Percentiles rank a stretch among this genome's conserved stretches.
Evolutionary conservation across 2,329 filamentous ascomycete species (phyloP).

Genomic region (Xylariaceae sp.): DNA sequence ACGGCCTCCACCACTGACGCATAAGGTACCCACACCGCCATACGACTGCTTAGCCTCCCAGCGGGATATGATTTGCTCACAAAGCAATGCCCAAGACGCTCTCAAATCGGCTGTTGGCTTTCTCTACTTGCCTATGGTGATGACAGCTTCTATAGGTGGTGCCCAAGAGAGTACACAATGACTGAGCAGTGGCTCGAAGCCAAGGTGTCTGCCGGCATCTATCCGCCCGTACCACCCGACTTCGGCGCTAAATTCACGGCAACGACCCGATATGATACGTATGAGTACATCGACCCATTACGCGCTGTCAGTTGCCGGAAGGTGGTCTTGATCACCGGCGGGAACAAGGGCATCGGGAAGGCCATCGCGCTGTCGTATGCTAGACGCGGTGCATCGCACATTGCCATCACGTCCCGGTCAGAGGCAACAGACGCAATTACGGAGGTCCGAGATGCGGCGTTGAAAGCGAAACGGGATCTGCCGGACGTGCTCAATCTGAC

Average conservation of each 20-base stretch:
- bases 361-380: slow-evolving; percentile 53
- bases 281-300: slow-evolving; percentile 43
- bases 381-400: slow-evolving; percentile 44
- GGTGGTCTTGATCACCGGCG: slow-evolving; percentile 49
- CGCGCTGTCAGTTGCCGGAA: slow-evolving; percentile 33
- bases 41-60: too few species aligned
- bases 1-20: too few species aligned
- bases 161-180: too few species aligned
- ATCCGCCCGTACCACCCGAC: slow-evolving; percentile 11
- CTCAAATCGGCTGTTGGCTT: too few species aligned
- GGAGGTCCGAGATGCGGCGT: slow-evolving; percentile 31
- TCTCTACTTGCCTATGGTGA: too few species aligned
- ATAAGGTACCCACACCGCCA: too few species aligned
- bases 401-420: slow-evolving; percentile 51
- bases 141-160: too few species aligned
- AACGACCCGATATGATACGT: slow-evolving; percentile 44
- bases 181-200: not conserved
- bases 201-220: not conserved
- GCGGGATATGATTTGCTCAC: too few species aligned
- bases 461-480: slow-evolving; percentile 21
- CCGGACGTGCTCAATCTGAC: slow-evolving; percentile 39
- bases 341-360: slow-evolving; percentile 49
- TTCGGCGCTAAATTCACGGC: slow-evolving; percentile 21
- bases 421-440: slow-evolving; percentile 29
- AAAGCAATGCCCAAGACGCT: too few species aligned